Conservation (phyloP, 1,284 basidiomycete genomes). For the Peniophora sp. region DNA sequence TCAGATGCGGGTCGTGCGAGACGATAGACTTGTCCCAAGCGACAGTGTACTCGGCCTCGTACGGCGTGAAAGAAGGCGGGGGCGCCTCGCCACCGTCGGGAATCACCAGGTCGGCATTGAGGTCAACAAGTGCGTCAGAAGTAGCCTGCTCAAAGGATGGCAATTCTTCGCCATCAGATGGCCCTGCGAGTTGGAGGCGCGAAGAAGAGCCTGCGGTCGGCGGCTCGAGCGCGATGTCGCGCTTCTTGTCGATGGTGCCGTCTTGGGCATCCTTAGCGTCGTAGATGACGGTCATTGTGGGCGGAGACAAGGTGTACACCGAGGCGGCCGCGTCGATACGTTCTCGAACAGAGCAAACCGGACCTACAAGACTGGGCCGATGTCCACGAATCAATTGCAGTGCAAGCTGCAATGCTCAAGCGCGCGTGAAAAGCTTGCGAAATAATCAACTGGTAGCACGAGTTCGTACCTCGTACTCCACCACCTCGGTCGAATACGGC, state of each 20-base stretch:
- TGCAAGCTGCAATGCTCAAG: no score
- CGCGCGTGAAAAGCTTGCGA: no score
- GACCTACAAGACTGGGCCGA: no score
- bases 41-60: constrained; percentile 52
- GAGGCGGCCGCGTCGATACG: no score
- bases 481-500: no score
- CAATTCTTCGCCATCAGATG: constrained; percentile 8
- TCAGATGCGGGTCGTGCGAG: constrained; percentile 66
- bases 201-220: constrained; percentile 1
- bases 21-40: constrained; percentile 30
- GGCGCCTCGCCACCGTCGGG: constrained; percentile 30
- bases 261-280: no score
- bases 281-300: no score
- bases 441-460: no score
- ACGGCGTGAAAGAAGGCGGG: constrained; percentile 55
- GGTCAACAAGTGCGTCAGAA: constrained; percentile 17
- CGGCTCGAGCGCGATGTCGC: background rate
- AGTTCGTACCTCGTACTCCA: no score
- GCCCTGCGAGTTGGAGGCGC: constrained; percentile 5
- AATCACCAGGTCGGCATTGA: constrained; percentile 13
- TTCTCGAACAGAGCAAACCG: no score
- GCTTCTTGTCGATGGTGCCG: background rate
- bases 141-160: constrained; percentile 25
- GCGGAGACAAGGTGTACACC: no score
- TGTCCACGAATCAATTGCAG: no score